Evolutionary conservation across 345 rosid genomes (phyloP), one percentile per base, ranked within the genome.

Genomic region (Xanthoceras sorbifolium): DNA sequence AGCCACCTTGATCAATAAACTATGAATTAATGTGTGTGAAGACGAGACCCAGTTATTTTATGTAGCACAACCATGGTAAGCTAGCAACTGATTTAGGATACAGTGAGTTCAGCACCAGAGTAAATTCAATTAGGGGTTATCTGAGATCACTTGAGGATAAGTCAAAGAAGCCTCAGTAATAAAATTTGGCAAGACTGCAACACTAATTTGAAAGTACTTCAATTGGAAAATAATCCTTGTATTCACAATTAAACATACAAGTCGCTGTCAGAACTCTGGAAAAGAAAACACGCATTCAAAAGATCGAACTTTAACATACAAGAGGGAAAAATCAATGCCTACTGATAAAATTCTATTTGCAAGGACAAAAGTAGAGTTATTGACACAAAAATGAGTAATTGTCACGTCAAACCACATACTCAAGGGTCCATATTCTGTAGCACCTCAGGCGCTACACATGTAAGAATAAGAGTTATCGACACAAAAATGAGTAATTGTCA

Each of bases 91-190:
- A 67, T 67, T 67, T 18, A 12, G 55, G 29, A n/a, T 10, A 50
- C 61, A 55, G 28, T 67, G 25, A 72, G 68, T 73, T 73, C 62
- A 31, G 23, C 67, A 60, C 31, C 36, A 34, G 42, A 59, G 17
- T 22, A 71, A 34, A 34, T 72, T 15, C 8, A 57, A 72, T 22
- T 28, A 11, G 54, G 34, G 73, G 42, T 31, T 31, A 55, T 50
- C 20, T 50, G 3, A 17, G 54, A 23, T 72, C 25, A 59, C n/a
- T 70, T 18, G 25, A 14, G 22, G 9, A 52, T 5, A 3, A 4
- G n/a, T 36, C 36, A 38, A 72, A 32, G 50, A 23, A 55, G 44
- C 5, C 54, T 22, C 22, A 69, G 60, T 22, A 15, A 23, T 36
- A 14, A 22, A 71, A 71, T 18, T 28, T 52, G 73, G 26, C 6